Evolutionary conservation across 352 stramenopile genomes (phyloP).

Genomic region (Halophytophthora polymorphica): DNA sequence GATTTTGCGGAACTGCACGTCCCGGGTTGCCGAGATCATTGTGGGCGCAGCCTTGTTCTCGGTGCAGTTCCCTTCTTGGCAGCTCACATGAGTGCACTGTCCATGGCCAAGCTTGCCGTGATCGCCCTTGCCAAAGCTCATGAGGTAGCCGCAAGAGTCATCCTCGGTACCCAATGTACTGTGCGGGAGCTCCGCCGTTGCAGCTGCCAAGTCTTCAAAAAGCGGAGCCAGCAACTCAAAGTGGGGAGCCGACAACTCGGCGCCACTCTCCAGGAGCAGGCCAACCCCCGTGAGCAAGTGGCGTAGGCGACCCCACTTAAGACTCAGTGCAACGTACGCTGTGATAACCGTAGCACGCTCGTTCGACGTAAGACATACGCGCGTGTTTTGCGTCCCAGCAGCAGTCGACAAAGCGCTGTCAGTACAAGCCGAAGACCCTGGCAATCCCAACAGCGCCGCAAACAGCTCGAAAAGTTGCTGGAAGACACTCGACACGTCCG

Average conservation of each 20-base stretch:
- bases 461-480: slow-evolving; percentile 51
- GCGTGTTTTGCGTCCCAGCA: not conserved
- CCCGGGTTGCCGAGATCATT: slow-evolving; percentile 50
- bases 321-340: slow-evolving; percentile 56
- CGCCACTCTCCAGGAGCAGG: slow-evolving; percentile 29
- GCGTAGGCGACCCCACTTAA: slow-evolving; percentile 64
- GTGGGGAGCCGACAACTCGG: slow-evolving; percentile 9
- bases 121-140: slow-evolving; percentile 85
- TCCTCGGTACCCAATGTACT: slow-evolving; percentile 28
- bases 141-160: slow-evolving; percentile 39
- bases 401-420: not conserved
- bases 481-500: slow-evolving; percentile 41
- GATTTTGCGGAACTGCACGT: slow-evolving; percentile 59
- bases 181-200: slow-evolving; percentile 22
- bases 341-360: slow-evolving; percentile 37
- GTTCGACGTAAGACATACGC: slow-evolving; percentile 7
- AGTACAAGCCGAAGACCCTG: not conserved
- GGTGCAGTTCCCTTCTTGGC: slow-evolving; percentile 73
- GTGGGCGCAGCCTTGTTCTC: slow-evolving; percentile 79
- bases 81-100: slow-evolving; percentile 59
- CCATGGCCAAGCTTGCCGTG: slow-evolving; percentile 82
- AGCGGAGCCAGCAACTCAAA: slow-evolving; percentile 33
- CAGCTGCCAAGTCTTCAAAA: slow-evolving; percentile 35
- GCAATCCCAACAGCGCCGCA: slow-evolving; percentile 26
- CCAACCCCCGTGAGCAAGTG: slow-evolving; percentile 46